Conservation (phyloP, 78 protist species). For the Dictyostelium firmibasis region DNA sequence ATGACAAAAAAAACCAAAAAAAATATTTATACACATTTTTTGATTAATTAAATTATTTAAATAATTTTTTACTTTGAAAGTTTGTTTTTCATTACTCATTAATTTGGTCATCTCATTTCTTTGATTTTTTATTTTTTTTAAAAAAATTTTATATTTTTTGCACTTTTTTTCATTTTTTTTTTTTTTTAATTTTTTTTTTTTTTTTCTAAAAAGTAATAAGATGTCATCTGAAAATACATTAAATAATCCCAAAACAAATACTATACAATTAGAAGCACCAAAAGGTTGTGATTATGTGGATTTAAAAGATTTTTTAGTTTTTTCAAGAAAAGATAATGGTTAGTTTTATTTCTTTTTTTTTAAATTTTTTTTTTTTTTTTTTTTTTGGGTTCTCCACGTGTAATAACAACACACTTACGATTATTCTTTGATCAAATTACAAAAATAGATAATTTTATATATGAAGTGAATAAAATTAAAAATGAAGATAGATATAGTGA, state of each 20-base stretch:
- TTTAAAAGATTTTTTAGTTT: constrained; percentile 42
- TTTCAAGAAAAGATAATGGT: constrained; percentile 47
- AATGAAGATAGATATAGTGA: background rate
- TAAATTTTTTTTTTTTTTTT: background rate
- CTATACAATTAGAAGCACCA: constrained; percentile 1
- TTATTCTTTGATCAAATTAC: too few species aligned
- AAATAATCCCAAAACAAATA: background rate
- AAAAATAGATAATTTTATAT: constrained; percentile 26
- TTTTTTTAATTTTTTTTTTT: background rate
- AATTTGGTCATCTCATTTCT: too few species aligned
- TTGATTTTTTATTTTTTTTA: too few species aligned
- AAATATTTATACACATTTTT: too few species aligned
- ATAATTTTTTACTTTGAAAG: too few species aligned
- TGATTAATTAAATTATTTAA: too few species aligned
- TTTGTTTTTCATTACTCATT: too few species aligned
- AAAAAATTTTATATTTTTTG: too few species aligned
- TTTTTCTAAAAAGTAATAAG: background rate
- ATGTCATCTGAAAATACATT: background rate
- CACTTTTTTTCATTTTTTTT: background rate
- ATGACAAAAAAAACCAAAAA: too few species aligned
- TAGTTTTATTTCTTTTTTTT: background rate
- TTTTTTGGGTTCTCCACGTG: too few species aligned
- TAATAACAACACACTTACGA: too few species aligned
- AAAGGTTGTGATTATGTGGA: constrained; percentile 45
- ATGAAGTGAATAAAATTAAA: constrained; percentile 59